Evolutionary conservation across 306 rosid species (phyloP).

Genomic region (Senna tora): DNA sequence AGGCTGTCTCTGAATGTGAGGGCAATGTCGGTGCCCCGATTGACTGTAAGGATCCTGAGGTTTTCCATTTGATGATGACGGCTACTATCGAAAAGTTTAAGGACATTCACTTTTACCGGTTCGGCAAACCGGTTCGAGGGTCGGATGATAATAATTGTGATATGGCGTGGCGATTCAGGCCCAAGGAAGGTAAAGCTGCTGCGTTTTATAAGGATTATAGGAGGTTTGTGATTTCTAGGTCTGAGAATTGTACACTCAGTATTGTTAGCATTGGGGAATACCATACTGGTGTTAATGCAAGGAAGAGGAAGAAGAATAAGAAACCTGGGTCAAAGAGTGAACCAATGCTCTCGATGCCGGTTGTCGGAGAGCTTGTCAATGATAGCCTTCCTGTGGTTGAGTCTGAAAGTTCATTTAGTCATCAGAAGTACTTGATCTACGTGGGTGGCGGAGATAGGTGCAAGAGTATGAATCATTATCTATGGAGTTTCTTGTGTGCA

Average conservation of each 20-base stretch:
- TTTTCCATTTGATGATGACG: conserved; percentile 91
- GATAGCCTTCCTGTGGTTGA: conserved; percentile 85
- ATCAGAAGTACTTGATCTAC: conserved; percentile 77
- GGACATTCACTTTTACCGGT: conserved; percentile 91
- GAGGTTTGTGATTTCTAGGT: conserved; percentile 79
- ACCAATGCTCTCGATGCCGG: conserved; percentile 52
- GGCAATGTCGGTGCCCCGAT: conserved; percentile 58
- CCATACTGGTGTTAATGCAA: conserved; percentile 81
- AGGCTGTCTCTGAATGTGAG: conserved; percentile 49
- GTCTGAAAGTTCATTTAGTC: conserved; percentile 79
- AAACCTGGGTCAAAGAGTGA: conserved; percentile 58
- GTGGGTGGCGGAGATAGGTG: conserved; percentile 88
- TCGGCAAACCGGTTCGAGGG: conserved; percentile 79
- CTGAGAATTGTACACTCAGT: conserved; percentile 66
- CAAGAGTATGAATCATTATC: conserved; percentile 94
- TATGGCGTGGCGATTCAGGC: conserved; percentile 99
- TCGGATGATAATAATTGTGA: conserved; percentile 73
- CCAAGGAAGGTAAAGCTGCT: conserved; percentile 95
- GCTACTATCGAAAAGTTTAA: conserved; percentile 81
- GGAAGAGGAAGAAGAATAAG: conserved; percentile 88
- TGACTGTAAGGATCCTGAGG: conserved; percentile 88
- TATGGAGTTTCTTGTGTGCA: conserved; percentile 99
- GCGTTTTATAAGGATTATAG: conserved; percentile 90
- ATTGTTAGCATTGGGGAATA: conserved; percentile 80
- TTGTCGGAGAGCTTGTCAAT: conserved; percentile 86